Base-by-base conservation (phyloP, 2,329 filamentous ascomycete genomes). In the Exophiala sideris region DNA sequence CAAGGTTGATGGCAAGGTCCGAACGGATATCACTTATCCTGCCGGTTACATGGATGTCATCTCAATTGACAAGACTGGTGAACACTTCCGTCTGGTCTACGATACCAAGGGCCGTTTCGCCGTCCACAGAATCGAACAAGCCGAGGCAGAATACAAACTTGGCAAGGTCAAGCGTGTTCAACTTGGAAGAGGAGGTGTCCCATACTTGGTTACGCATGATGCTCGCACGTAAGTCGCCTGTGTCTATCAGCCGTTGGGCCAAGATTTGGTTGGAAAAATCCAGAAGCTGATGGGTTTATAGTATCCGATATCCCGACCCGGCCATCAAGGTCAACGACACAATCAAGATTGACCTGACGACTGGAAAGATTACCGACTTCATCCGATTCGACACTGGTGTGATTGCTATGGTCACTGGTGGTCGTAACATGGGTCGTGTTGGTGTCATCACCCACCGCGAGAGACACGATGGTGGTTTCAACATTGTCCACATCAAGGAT, bases 201-300 rank as follows among this genome's bases (percentile, higher is more conserved):
- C 94, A 95, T 99, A 96, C 91, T 96, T 97, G 91, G 94, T 99
- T 89, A 99, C 94, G 91, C 94, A 99, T 89, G 94, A 99, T 94
- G 94, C 94, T 82, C 88, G 94, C 91, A 99, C 94, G 92, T 99
- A 84, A 96, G 92, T 97, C 70, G 69, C 84, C 80, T 81, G 88
- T 88, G 90, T 96, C 91, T 94, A 91, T 96, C 92, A 96, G 92
- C 87, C 92, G 92, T 96, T 96, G 92, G 90, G 92, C 89, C 90
- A 95, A 94, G 89, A 83, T 96, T 94, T 95, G 91, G 91, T 80
- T 78, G 65, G 66, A 66, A 67, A 65, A 64, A 68, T 66, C 69
- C 69, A 54, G 42, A 49, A 54, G 69, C 73, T 75, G 68, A 76
- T 66, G 57, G 68, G 70, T 69, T 72, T 68, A 72, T 76, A 99